Evolutionary conservation across 805 yeast genomes (phyloP), one percentile per base, ranked within the genome.

Genomic region (Blastobotrys chiropterorum): DNA sequence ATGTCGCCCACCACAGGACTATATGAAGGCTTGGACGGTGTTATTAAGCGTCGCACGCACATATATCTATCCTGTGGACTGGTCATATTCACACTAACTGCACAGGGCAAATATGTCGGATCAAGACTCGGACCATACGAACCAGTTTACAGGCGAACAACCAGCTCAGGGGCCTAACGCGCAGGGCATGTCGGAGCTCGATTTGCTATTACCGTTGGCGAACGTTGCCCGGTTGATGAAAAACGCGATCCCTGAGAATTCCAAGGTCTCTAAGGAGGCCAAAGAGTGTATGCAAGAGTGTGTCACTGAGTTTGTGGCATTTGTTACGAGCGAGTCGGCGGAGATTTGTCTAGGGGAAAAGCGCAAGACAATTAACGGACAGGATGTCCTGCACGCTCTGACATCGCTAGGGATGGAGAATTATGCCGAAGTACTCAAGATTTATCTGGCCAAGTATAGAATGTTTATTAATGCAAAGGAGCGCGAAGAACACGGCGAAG

Each of bases 221-320:
- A 47, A 47, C 21, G 38, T 53, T 17, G 84, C 85, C 13, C 71
- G 92, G 49, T 78, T 85, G 47, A 86, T 85, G 92, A 86, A 85
- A 61, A 73, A 70, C 51, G 83, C 90, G 1, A 69, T 85, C 30
- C 92, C 94, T 2, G 69, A 74, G 13, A 81, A 82, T 31, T 92
- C 90, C 8, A 85, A 85, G 60, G 81, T 85, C 1, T 82, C 89
- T 15, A 85, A 84, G 61, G 94, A 85, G 60, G 86, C 90, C 42
- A 84, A 85, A 61, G 90, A 83, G 59, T 80, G 87, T 58, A 81
- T 83, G 70, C 88, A 83, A 65, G 86, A 83, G 60, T 82, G 85
- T 62, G 87, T 81, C 2, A 71, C 79, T 46, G 86, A 82, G 64
- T 82, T 81, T 64, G 83, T 82, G 31, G 79, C 85, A 8, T 82